A percentile compares a stretch with the other conserved stretches of the same genome.
These are phyloP conservation scores for Lodderomyces theae DNA, from an alignment of 1,139 yeast genomes.

Conservation along the genomic window DNA sequence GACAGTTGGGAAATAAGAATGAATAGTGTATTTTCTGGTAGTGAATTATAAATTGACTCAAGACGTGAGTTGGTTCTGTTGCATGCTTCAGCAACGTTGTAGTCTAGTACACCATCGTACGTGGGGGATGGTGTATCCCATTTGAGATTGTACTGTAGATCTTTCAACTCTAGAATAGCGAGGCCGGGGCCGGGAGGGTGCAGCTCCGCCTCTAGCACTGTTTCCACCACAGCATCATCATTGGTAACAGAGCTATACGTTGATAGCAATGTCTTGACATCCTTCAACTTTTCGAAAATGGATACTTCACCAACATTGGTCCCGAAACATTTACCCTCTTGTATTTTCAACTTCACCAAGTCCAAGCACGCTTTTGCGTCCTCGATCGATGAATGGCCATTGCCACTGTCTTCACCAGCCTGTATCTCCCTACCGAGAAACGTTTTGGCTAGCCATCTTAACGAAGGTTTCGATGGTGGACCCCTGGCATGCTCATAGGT, in stretches of 20 bases:
- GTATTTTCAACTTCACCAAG: slow-evolving; percentile 64
- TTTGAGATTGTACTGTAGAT: slow-evolving; percentile 47
- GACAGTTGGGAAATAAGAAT: slow-evolving; percentile 66
- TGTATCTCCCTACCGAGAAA: slow-evolving; percentile 64
- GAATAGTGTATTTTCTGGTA: slow-evolving; percentile 61
- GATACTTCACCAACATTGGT: slow-evolving; percentile 37
- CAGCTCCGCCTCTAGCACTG: slow-evolving; percentile 25
- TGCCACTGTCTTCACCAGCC: slow-evolving; percentile 41
- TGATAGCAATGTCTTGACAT: slow-evolving; percentile 34
- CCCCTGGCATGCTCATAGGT: slow-evolving; percentile 76
- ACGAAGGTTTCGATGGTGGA: slow-evolving; percentile 73
- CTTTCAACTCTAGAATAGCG: slow-evolving; percentile 55
- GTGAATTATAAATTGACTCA: slow-evolving; percentile 41
- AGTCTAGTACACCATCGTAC: slow-evolving; percentile 23
- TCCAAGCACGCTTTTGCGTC: slow-evolving; percentile 84
- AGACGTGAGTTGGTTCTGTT: slow-evolving; percentile 44
- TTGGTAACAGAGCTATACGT: slow-evolving; percentile 28
- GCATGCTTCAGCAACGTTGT: slow-evolving; percentile 19
- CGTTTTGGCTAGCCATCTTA: slow-evolving; percentile 62
- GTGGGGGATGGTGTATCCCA: slow-evolving; percentile 22
- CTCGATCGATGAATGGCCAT: slow-evolving; percentile 84
- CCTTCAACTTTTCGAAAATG: slow-evolving; percentile 27
- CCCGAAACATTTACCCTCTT: slow-evolving; percentile 68
- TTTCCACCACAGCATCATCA: slow-evolving; percentile 59
- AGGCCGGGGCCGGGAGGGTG: slow-evolving; percentile 39